Conservation (phyloP, 228 moss, liverwort and hornwort genomes). For the Sphagnum fallax region DNA sequence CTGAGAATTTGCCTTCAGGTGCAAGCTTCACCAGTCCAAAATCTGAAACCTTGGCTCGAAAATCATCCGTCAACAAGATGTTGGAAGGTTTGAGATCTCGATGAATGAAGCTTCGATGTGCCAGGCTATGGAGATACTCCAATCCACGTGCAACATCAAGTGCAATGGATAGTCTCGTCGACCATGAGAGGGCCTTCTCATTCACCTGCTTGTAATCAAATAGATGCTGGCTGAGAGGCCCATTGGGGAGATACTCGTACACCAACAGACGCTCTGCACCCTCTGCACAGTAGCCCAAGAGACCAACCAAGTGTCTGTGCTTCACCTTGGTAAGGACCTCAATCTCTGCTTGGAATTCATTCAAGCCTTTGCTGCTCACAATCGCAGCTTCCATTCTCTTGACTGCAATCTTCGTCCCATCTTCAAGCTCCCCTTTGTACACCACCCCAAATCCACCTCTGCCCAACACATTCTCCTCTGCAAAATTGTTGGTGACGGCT, state of each 20-base stretch:
- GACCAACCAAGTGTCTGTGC: constrained; percentile 78
- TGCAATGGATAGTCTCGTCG: constrained; percentile 71
- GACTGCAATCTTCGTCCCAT: constrained; percentile 83
- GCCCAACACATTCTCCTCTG: constrained; percentile 79
- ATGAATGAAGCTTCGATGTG: constrained; percentile 94
- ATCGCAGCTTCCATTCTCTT: constrained; percentile 98
- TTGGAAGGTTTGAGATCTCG: constrained; percentile 92
- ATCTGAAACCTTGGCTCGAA: constrained; percentile 89
- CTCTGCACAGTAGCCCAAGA: constrained; percentile 81
- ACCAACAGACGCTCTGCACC: constrained; percentile 84
- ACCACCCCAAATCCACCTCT: constrained; percentile 93
- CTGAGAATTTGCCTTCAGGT: constrained; percentile 90
- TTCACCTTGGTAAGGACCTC: constrained; percentile 84
- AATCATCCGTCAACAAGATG: constrained; percentile 76
- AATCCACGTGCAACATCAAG: constrained; percentile 89
- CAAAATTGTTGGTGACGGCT: constrained; percentile 75
- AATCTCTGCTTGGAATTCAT: constrained; percentile 93
- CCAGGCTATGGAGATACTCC: constrained; percentile 84
- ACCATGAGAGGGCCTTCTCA: constrained; percentile 66
- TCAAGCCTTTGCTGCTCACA: constrained; percentile 78
- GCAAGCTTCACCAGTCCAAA: constrained; percentile 92
- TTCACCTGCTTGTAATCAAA: constrained; percentile 59
- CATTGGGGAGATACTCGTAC: constrained; percentile 93
- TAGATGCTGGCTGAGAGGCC: constrained; percentile 83
- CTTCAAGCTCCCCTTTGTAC: constrained; percentile 88